A percentile compares a stretch with the other conserved stretches of the same genome.
Evolutionary conservation across 192 early-diverging fungal species (phyloP).

Genomic region (Linnemannia exigua): DNA sequence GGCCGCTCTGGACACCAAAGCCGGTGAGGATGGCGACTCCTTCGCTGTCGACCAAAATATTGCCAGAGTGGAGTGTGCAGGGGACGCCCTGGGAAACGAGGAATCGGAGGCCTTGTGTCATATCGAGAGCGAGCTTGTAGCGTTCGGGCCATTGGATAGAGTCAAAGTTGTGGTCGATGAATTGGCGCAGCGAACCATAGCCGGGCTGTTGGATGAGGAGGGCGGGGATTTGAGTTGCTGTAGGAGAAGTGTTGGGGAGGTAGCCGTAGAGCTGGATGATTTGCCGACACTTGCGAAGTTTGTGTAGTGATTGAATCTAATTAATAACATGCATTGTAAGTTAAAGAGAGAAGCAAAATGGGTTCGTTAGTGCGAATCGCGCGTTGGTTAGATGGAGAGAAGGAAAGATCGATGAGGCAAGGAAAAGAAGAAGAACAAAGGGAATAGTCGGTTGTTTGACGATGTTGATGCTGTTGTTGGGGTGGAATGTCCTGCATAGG

Average conservation of each 20-base stretch:
- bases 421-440: not conserved
- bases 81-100: slow-evolving; percentile 33
- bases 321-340: not conserved
- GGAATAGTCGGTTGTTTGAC: not conserved
- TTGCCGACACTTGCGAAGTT: slow-evolving; percentile 47
- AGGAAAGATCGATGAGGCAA: too few species aligned
- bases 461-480: not conserved
- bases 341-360: not conserved
- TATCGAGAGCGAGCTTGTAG: slow-evolving; percentile 50
- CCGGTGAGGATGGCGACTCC: slow-evolving; percentile 54
- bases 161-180: slow-evolving; percentile 52
- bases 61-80: slow-evolving; percentile 51
- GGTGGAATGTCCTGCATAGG: not conserved
- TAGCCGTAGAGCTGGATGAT: slow-evolving; percentile 56
- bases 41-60: slow-evolving; percentile 45
- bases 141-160: slow-evolving; percentile 54
- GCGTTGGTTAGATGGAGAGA: not conserved
- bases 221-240: slow-evolving; percentile 36
- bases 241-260: slow-evolving; percentile 34
- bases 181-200: slow-evolving; percentile 51
- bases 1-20: slow-evolving; percentile 39
- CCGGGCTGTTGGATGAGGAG: slow-evolving; percentile 45
- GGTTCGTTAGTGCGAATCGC: not conserved
- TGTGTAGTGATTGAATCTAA: slow-evolving; percentile 54
- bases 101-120: slow-evolving; percentile 49